Conservation (phyloP, 1,284 basidiomycete genomes). For the Hymenochaete sp. region DNA sequence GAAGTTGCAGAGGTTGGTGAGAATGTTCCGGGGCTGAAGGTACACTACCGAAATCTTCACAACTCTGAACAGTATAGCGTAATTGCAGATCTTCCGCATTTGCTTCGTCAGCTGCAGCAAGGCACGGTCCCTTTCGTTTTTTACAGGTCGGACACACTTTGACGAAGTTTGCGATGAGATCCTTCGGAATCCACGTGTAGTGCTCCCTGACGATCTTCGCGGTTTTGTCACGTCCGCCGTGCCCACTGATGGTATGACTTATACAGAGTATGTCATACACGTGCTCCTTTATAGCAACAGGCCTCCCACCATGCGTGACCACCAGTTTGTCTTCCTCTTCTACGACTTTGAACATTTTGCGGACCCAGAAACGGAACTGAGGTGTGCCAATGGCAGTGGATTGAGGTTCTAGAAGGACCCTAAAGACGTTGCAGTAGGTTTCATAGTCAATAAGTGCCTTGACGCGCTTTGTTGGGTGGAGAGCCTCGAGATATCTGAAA, state of each 20-base stretch:
- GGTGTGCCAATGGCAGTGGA: conserved; percentile 39
- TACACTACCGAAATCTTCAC: too few species aligned
- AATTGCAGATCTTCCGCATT: too few species aligned
- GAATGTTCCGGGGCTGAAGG: too few species aligned
- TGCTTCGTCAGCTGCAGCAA: too few species aligned
- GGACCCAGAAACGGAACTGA: conserved; percentile 73
- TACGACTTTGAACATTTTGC: conserved; percentile 63
- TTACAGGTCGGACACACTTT: conserved; percentile 68
- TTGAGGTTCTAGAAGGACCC: conserved; percentile 45
- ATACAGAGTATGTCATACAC: conserved; percentile 69
- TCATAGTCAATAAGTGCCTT: conserved; percentile 64
- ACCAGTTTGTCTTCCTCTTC: conserved; percentile 28
- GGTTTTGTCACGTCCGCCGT: conserved; percentile 73
- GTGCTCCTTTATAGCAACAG: conserved; percentile 66
- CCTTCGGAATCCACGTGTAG: conserved; percentile 77
- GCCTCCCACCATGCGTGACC: conserved; percentile 57
- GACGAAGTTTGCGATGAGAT: conserved; percentile 67
- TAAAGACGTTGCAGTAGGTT: conserved; percentile 62
- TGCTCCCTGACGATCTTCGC: conserved; percentile 47
- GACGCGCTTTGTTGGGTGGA: conserved; percentile 48
- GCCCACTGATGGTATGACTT: conserved; percentile 55
- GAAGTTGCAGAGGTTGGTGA: too few species aligned
- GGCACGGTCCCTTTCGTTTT: conserved; percentile 23
- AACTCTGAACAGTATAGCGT: too few species aligned
- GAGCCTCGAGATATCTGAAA: conserved; percentile 42